Conservation (phyloP, 2,329 filamentous ascomycete species). For the Clarireedia homoeocarpa region DNA sequence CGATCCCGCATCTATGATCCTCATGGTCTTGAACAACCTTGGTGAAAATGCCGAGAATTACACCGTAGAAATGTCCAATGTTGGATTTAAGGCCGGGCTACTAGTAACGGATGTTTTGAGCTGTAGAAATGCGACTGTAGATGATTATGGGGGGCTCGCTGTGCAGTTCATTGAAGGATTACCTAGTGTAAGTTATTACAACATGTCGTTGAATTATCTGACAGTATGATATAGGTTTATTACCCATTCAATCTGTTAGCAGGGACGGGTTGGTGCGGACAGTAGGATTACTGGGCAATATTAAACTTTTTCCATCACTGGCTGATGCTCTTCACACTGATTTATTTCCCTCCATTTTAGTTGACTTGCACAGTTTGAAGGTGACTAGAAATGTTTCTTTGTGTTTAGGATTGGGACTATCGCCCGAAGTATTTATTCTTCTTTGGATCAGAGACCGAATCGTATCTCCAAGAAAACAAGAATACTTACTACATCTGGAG, state of each 20-base stretch:
- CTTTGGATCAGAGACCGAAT: no score
- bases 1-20: slow-evolving; percentile 5
- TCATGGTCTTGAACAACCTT: slow-evolving; percentile 33
- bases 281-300: background rate
- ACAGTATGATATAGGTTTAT: background rate
- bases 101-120: slow-evolving; percentile 14
- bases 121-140: slow-evolving; percentile 7
- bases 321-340: no score
- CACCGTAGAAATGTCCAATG: slow-evolving; percentile 3
- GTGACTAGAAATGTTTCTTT: no score
- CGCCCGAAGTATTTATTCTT: no score
- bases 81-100: slow-evolving; percentile 5
- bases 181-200: background rate
- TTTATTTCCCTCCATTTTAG: no score
- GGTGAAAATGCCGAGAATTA: slow-evolving; percentile 19
- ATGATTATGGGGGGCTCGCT: slow-evolving; percentile 1
- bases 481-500: no score
- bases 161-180: background rate
- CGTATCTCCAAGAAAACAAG: no score
- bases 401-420: no score
- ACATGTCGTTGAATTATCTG: background rate
- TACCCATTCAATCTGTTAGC: background rate
- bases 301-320: no score
- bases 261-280: background rate
- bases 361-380: no score